Evolutionary conservation across 352 stramenopile genomes (phyloP).

Genomic region (Globisporangium paroecandrum): DNA sequence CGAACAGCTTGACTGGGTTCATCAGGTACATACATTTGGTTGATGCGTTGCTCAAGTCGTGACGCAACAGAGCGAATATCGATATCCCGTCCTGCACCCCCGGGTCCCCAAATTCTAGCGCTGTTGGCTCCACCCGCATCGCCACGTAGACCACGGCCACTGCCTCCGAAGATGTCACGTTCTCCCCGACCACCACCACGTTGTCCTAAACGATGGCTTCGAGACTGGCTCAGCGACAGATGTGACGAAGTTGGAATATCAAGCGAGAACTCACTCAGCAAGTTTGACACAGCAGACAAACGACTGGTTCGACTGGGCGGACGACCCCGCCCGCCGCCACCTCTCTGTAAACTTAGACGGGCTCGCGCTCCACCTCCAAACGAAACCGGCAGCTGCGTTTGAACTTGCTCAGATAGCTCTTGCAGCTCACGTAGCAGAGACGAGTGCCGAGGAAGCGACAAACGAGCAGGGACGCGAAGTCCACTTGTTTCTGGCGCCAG

Average conservation of each 20-base stretch:
- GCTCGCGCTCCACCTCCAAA: slow-evolving; percentile 18
- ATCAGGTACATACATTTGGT: slow-evolving; percentile 36
- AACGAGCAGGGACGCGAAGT: slow-evolving; percentile 33
- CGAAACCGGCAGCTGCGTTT: slow-evolving; percentile 54
- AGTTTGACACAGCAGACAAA: slow-evolving; percentile 65
- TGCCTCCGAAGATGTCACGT: slow-evolving; percentile 45
- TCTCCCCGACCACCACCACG: slow-evolving; percentile 48
- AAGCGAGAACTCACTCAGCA: slow-evolving; percentile 81
- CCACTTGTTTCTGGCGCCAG: slow-evolving; percentile 11
- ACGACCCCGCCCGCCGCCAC: slow-evolving; percentile 37
- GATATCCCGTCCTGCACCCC: slow-evolving; percentile 29
- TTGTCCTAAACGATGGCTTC: slow-evolving; percentile 28
- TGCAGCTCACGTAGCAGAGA: slow-evolving; percentile 73
- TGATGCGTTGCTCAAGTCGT: slow-evolving; percentile 73
- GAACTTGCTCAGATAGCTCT: slow-evolving; percentile 72
- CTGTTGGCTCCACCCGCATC: slow-evolving; percentile 25
- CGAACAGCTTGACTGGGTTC: slow-evolving; percentile 18
- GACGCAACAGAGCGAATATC: slow-evolving; percentile 71
- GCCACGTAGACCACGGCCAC: slow-evolving; percentile 33
- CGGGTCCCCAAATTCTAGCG: slow-evolving; percentile 34
- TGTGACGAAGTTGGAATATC: slow-evolving; percentile 61
- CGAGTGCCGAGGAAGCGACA: slow-evolving; percentile 59
- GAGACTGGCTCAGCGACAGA: slow-evolving; percentile 26
- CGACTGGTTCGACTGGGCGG: slow-evolving; percentile 61
- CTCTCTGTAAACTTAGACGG: slow-evolving; percentile 34